Evolutionary conservation across 345 rosid species (phyloP), one percentile per base, ranked within the genome.

Genomic region (Ceriops decandra): DNA sequence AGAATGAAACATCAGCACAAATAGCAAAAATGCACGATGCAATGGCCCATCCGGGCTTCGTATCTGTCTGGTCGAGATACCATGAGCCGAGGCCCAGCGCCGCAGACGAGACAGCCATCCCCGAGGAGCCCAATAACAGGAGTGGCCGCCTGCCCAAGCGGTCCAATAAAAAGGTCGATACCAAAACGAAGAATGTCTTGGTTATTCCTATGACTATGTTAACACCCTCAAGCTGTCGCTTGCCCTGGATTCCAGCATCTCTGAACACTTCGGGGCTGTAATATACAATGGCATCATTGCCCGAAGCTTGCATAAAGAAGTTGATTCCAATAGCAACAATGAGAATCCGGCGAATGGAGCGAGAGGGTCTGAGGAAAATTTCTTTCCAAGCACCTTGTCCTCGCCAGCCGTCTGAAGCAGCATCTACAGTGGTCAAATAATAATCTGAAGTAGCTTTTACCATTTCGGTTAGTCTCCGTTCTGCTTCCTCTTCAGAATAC

Each of bases 241-340:
- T 85, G 76, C 75, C 67, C 54, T 63, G 82, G 24, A 88, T 80
- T 21, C 97, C 92, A 5, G 92, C 92, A 0, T 74, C 81, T 17
- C 52, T 78, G 75, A 86, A 82, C 62, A 90, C 87, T 36, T 81
- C 82, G 0, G 92, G 97, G 59, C 81, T 63, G 72, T 86, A 88
- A 57, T 82, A 85, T 19, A 90, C 83, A 2, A 88, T 91, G 0
- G 90, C 89, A 38, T 86, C 92, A 31, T 86, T 88, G 1, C 97
- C 95, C 0, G 90, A 85, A 5, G 89, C 97, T 76, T 86, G 90
- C 82, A 85, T 84, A 69, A 84, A 78, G 79, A 90, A 88, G 66
- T 88, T 87, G 51, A 90, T 63, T 6, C 95, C 96, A 4, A 88
- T 69, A 0, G 89, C 86, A 0, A 88, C 85, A 3, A 88, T 20